A percentile compares a stretch with the other conserved stretches of the same genome.
phyloP scores from a whole-genome alignment of 257 asterid genomes.

The Penstemon eatonii region DNA sequence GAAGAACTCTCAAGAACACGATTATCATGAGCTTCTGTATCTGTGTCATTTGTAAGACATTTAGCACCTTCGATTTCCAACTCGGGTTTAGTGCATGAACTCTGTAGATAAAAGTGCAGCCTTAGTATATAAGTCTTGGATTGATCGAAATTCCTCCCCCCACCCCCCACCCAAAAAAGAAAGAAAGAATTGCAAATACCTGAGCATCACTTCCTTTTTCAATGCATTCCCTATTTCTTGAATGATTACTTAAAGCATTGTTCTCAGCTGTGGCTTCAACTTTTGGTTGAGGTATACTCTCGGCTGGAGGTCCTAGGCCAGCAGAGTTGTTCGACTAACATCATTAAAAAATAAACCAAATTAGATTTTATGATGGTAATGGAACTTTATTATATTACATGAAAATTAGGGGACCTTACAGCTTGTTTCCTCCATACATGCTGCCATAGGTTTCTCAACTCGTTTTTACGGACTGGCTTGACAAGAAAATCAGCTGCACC shows the following conservation, averaged over 20 bases:
- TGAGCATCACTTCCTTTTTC: slow-evolving; percentile 88
- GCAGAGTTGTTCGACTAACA: slow-evolving; percentile 56
- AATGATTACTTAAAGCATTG: slow-evolving; percentile 60
- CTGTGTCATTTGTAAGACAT: slow-evolving; percentile 32
- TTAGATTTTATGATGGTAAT: slow-evolving; percentile 21
- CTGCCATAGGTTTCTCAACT: slow-evolving; percentile 96
- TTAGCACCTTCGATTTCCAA: slow-evolving; percentile 43
- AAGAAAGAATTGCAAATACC: slow-evolving; percentile 43
- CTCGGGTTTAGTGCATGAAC: slow-evolving; percentile 85
- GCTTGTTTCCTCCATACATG: slow-evolving; percentile 98
- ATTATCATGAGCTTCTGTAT: slow-evolving; percentile 21
- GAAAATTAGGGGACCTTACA: slow-evolving; percentile 44
- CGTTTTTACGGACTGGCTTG: slow-evolving; percentile 87
- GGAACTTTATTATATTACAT: neutral
- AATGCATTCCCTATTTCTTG: slow-evolving; percentile 57
- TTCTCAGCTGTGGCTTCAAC: slow-evolving; percentile 86
- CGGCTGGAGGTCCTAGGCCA: slow-evolving; percentile 69
- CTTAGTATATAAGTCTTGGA: neutral
- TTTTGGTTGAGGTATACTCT: slow-evolving; percentile 64
- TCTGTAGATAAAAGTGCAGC: slow-evolving; percentile 43
- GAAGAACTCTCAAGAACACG: slow-evolving; percentile 33
- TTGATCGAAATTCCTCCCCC: neutral
- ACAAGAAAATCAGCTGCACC: slow-evolving; percentile 97
- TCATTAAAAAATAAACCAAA: slow-evolving; percentile 20
- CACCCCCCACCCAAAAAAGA: neutral